Conservation (phyloP, 257 asterid species). For the Linderniella brevidens region DNA sequence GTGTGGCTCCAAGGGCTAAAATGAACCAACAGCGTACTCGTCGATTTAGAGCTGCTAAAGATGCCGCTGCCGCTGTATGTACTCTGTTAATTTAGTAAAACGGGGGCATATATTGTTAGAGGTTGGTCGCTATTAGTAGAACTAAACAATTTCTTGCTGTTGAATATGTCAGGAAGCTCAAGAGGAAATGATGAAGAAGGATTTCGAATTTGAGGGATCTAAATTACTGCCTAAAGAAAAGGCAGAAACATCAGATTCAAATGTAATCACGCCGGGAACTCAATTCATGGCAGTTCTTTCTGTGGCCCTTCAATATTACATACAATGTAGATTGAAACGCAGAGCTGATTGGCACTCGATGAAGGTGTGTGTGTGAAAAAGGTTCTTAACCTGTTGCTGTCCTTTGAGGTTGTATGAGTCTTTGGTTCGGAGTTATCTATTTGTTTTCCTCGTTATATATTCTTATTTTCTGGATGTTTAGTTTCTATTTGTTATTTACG, state of each 20-base stretch:
- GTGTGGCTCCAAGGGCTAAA: constrained; percentile 99
- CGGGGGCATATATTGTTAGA: background rate
- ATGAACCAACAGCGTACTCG: constrained; percentile 98
- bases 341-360: constrained; percentile 74
- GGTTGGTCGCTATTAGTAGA: background rate
- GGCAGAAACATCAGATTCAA: constrained; percentile 81
- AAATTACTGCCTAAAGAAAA: constrained; percentile 44
- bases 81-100: constrained; percentile 7
- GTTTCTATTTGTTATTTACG: constrained; percentile 28
- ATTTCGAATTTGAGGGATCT: constrained; percentile 49
- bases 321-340: constrained; percentile 66
- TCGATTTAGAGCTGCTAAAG: constrained; percentile 98
- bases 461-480: constrained; percentile 4
- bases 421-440: constrained; percentile 20
- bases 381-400: constrained; percentile 9
- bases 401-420: constrained; percentile 17
- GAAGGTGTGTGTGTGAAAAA: constrained; percentile 38
- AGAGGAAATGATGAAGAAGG: constrained; percentile 60
- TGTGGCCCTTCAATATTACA: constrained; percentile 81
- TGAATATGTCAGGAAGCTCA: constrained; percentile 59
- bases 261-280: constrained; percentile 96
- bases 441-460: constrained; percentile 10
- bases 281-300: constrained; percentile 88
- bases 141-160: background rate
- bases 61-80: constrained; percentile 88